Conservation (phyloP, 306 rosid species). For the Gleditsia sinensis region DNA sequence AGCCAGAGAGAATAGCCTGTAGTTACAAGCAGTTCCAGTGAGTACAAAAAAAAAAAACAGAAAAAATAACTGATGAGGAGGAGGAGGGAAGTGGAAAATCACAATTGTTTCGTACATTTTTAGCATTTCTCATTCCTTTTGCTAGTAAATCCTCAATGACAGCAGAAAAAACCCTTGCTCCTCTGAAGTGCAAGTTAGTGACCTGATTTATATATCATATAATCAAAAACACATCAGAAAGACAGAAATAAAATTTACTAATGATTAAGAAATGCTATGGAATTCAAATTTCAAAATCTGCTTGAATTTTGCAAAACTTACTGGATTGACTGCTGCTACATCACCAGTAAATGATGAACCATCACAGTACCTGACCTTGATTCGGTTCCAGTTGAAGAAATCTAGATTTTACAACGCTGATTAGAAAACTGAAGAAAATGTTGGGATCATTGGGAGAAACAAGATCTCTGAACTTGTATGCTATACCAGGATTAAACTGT, state of each 20-base stretch:
- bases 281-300: background rate
- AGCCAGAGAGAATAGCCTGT: conserved; percentile 88
- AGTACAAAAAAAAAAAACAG: background rate
- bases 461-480: background rate
- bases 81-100: background rate
- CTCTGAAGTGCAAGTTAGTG: conserved; percentile 78
- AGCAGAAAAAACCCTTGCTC: conserved; percentile 67
- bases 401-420: conserved; percentile 43
- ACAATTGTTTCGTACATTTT: conserved; percentile 51
- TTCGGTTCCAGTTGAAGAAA: conserved; percentile 81
- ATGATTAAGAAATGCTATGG: background rate
- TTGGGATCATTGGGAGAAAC: background rate
- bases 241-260: background rate
- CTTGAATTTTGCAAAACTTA: conserved; percentile 41
- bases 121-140: conserved; percentile 70
- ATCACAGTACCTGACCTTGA: conserved; percentile 82
- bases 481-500: conserved; percentile 67
- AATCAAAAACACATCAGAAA: conserved; percentile 10
- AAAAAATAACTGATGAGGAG: background rate
- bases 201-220: conserved; percentile 42
- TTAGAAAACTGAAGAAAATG: conserved; percentile 8
- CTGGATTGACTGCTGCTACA: conserved; percentile 66
- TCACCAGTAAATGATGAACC: conserved; percentile 95
- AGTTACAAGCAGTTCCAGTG: conserved; percentile 8
- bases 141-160: conserved; percentile 64